phyloP scores from a whole-genome alignment of 805 yeast species.

The Yarrowia yakushimensis region DNA sequence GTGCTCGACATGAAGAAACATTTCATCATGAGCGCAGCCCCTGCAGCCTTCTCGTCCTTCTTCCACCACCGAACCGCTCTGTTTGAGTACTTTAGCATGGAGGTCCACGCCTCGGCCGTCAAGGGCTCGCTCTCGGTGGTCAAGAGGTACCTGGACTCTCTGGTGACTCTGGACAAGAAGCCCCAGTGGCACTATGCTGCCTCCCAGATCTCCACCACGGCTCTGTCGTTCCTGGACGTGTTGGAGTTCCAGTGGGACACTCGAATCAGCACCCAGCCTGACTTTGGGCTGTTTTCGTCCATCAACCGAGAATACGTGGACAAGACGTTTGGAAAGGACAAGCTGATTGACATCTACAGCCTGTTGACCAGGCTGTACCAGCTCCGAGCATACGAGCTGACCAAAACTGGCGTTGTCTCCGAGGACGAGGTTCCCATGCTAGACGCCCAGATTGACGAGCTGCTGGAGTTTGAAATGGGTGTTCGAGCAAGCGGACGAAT shows the following conservation, averaged over 20 bases:
- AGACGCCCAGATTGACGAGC: constrained; percentile 32
- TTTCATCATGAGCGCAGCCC: constrained; percentile 40
- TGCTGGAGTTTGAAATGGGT: constrained; percentile 48
- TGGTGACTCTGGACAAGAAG: constrained; percentile 45
- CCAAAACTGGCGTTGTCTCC: constrained; percentile 18
- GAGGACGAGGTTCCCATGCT: constrained; percentile 25
- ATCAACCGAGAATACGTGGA: constrained; percentile 30
- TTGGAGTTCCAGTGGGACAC: constrained; percentile 48
- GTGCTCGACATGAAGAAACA: constrained; percentile 42
- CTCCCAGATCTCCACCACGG: constrained; percentile 49
- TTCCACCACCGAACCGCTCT: constrained; percentile 57
- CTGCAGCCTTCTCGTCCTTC: constrained; percentile 53
- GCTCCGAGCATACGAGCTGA: constrained; percentile 33
- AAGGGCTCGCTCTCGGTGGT: constrained; percentile 50
- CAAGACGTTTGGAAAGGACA: neutral
- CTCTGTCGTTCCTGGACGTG: constrained; percentile 67
- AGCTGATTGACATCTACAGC: neutral
- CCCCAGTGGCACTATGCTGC: constrained; percentile 42
- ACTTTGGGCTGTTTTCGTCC: constrained; percentile 3
- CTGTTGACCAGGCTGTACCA: constrained; percentile 18
- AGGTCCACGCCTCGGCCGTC: constrained; percentile 56
- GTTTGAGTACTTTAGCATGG: constrained; percentile 65
- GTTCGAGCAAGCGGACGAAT: constrained; percentile 31
- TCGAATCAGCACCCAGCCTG: neutral
- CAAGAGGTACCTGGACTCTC: constrained; percentile 48